A percentile compares a stretch with the other conserved stretches of the same genome.
Conservation (phyloP, 2,329 filamentous ascomycete genomes). For the Nemania diffusa region DNA sequence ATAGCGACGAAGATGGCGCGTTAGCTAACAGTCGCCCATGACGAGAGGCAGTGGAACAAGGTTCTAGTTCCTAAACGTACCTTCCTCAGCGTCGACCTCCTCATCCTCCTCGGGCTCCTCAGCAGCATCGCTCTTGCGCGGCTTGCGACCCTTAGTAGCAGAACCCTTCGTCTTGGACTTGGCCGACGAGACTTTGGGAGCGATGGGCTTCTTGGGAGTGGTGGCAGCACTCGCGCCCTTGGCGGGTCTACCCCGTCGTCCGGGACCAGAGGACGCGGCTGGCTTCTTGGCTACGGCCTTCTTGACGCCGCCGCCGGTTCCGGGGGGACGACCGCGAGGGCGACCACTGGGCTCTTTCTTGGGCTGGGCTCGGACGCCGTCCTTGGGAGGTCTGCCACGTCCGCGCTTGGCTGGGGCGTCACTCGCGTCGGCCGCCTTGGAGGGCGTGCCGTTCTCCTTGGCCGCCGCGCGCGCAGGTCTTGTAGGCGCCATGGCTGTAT, state of each 20-base stretch:
- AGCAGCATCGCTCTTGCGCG: constrained; percentile 45
- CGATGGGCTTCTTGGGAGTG: constrained; percentile 47
- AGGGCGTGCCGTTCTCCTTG: constrained; percentile 40
- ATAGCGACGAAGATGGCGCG: not conserved
- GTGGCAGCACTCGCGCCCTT: constrained; percentile 43
- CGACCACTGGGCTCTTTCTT: constrained; percentile 55
- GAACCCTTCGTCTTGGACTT: constrained; percentile 38
- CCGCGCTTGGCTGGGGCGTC: constrained; percentile 50
- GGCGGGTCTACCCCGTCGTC: constrained; percentile 50
- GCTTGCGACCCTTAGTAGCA: constrained; percentile 39
- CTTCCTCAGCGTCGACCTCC: constrained; percentile 38
- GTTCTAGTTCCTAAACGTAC: constrained; percentile 28
- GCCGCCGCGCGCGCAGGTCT: constrained; percentile 38
- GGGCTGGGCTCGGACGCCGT: constrained; percentile 48
- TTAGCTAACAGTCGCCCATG: constrained; percentile 14
- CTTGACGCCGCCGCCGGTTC: constrained; percentile 51
- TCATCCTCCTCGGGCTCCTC: constrained; percentile 46
- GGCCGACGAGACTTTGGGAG: constrained; percentile 39
- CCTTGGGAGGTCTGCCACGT: constrained; percentile 54
- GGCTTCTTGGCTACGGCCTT: constrained; percentile 43
- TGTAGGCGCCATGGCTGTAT: constrained; percentile 42
- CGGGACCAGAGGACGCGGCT: constrained; percentile 28
- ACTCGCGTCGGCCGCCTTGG: constrained; percentile 36
- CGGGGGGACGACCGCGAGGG: constrained; percentile 61
- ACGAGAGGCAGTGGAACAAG: not conserved